phyloP scores from a whole-genome alignment of 1,284 basidiomycete species.

The Ganoderma lingzhi region DNA sequence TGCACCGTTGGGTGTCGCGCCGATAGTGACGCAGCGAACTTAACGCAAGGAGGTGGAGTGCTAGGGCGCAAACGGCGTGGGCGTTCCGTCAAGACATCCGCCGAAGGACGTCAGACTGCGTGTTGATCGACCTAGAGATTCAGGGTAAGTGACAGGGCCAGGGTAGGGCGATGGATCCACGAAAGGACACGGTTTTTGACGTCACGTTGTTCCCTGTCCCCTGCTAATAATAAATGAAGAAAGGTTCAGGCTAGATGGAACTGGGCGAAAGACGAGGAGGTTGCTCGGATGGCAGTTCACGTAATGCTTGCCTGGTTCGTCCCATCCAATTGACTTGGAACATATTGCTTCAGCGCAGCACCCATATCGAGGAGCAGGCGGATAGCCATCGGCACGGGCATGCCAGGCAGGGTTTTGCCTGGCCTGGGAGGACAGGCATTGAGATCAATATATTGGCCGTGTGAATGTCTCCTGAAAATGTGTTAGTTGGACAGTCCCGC shows the following conservation, averaged over 20 bases:
- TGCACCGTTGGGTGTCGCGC: neutral
- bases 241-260: slow-evolving; percentile 19
- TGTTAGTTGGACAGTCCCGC: slow-evolving; percentile 6
- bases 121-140: slow-evolving; percentile 13
- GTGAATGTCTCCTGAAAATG: slow-evolving; percentile 1
- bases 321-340: neutral
- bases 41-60: neutral
- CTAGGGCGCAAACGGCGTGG: slow-evolving; percentile 11
- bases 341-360: neutral
- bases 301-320: neutral
- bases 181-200: slow-evolving; percentile 16
- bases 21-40: neutral
- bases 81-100: slow-evolving; percentile 15
- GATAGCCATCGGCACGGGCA: slow-evolving; percentile 12
- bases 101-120: slow-evolving; percentile 10
- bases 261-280: neutral
- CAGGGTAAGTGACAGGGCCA: slow-evolving; percentile 21
- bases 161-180: slow-evolving; percentile 5
- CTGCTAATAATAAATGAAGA: slow-evolving; percentile 20
- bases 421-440: neutral
- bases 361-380: neutral
- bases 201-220: slow-evolving; percentile 15
- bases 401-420: slow-evolving; percentile 13
- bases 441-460: neutral
- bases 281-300: neutral